Evolutionary conservation across 2,329 filamentous ascomycete genomes (phyloP), one percentile per base, ranked within the genome.

Genomic region (Colletotrichum brevisporum): DNA sequence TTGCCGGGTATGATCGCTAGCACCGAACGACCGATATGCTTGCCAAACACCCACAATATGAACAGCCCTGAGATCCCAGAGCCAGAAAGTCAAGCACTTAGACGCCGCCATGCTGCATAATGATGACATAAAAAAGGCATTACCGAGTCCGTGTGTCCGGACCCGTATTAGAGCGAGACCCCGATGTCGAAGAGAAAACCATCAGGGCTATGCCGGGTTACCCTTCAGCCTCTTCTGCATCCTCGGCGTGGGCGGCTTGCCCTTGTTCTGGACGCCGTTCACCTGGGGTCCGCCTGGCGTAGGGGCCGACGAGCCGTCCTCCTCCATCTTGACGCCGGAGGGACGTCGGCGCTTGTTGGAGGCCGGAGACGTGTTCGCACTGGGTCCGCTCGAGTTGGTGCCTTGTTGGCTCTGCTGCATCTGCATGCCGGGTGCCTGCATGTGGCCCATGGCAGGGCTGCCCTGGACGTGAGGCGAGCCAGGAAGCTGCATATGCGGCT

Each of bases 381-480:
- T 91, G 6, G 89, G 89, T 2, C 89, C 90, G 76, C 88, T 89
- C 10, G 89, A 91, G 76, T 83, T 89, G 39, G 89, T 90, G 47
- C 90, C 90, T 76, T 92, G 90, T 76, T 91, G 90, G 76, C 89
- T 91, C 71, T 89, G 88, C 76, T 92, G 89, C 69, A 89, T 81
- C 76, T 90, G 88, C 90, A 92, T 92, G 71, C 84, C 84, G 24
- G 89, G 89, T 59, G 89, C 88, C 77, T 90, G 88, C 85, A 91
- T 90, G 60, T 86, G 83, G 16, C 86, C 88, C 15, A 87, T 85
- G 18, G 88, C 89, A 9, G 90, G 90, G 76, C 88, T 91, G 62
- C 88, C 85, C 51, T 86, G 79, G 64, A 84, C 74, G 62, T 89
- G 88, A 58, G 89, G 89, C 15, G 89, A 91, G 16, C 88, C 89